Conservation (phyloP, 805 yeast species). For the Yamadazyma paraphyllophila region DNA sequence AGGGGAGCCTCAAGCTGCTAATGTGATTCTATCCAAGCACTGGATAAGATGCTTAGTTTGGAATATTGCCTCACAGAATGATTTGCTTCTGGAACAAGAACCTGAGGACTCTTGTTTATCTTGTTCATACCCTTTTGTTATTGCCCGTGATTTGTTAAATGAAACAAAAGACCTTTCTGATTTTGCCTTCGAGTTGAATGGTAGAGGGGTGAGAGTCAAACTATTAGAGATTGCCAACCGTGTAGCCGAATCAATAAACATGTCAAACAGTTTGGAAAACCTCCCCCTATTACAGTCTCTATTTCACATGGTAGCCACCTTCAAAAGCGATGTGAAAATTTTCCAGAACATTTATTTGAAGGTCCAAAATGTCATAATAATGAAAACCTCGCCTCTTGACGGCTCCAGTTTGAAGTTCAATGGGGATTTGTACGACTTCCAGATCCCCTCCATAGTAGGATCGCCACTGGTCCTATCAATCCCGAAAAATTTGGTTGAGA, state of each 20-base stretch:
- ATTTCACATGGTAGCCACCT: conserved; percentile 5
- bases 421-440: neutral
- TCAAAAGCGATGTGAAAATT: conserved; percentile 7
- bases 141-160: conserved; percentile 26
- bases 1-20: conserved; percentile 30
- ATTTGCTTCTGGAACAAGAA: conserved; percentile 16
- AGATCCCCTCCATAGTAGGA: conserved; percentile 3
- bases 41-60: conserved; percentile 92
- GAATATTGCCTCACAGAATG: conserved; percentile 26
- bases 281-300: neutral
- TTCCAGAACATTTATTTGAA: conserved; percentile 6
- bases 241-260: conserved; percentile 15
- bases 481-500: conserved; percentile 4
- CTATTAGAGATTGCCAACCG: conserved; percentile 29
- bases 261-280: neutral
- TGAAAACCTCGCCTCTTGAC: neutral
- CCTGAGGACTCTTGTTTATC: conserved; percentile 16
- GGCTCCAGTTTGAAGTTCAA: neutral
- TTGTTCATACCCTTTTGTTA: conserved; percentile 23
- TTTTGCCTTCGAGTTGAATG: conserved; percentile 35
- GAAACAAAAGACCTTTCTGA: conserved; percentile 23
- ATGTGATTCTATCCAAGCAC: conserved; percentile 81
- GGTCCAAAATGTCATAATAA: conserved; percentile 1
- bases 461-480: neutral
- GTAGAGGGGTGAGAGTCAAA: conserved; percentile 33